Base-by-base conservation (phyloP, 371 early-diverging fungal species). In the Thermomucor indicae-seudaticae region DNA sequence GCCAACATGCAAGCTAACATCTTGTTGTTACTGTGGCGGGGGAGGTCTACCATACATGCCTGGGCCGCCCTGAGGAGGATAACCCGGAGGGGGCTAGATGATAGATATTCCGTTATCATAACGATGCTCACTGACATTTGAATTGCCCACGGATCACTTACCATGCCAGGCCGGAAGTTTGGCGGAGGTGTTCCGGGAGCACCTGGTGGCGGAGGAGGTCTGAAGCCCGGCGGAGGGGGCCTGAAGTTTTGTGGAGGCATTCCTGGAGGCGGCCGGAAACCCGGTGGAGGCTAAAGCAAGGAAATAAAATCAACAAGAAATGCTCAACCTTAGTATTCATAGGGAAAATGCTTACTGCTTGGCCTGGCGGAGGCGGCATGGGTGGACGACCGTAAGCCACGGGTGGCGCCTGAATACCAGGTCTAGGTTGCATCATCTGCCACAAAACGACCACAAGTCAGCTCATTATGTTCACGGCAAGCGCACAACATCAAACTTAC, bases 321-420 rank as follows among this genome's bases (percentile, higher is more conserved):
- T 24, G 11, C n/a, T 32, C 19, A 47, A 17, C 11, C n/a, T 14
- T 11, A 24, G 12, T 23, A 31, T 40, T n/a, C n/a, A n/a, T n/a
- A n/a, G n/a, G n/a, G n/a, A n/a, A n/a, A 16, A 17, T 7, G 52
- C 58, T 55, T 58, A 63, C 58, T 10, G 54, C 64, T 61, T 65
- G 62, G 29, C 70, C 66, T n/a, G n/a, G n/a, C 35, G 62, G 41
- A 32, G 51, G 57, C 29, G 55, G 51, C 61, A 69, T 60, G 27
- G 85, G 83, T 43, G 86, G 86, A 51, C 89, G 81, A 20, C 85
- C 90, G 60, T 89, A 89, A 39, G 85, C 65, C 49, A 89, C 72
- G 16, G 89, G 90, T n/a, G 88, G 77, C 38, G 80, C 85, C 35
- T 72, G 72, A 46, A 72, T 67, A 49, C 76, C 76, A 42, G 75